Percentiles rank a stretch among this genome's conserved stretches.
Conservation (phyloP, 2,329 filamentous ascomycete species). For the Colletotrichum gigasporum region DNA sequence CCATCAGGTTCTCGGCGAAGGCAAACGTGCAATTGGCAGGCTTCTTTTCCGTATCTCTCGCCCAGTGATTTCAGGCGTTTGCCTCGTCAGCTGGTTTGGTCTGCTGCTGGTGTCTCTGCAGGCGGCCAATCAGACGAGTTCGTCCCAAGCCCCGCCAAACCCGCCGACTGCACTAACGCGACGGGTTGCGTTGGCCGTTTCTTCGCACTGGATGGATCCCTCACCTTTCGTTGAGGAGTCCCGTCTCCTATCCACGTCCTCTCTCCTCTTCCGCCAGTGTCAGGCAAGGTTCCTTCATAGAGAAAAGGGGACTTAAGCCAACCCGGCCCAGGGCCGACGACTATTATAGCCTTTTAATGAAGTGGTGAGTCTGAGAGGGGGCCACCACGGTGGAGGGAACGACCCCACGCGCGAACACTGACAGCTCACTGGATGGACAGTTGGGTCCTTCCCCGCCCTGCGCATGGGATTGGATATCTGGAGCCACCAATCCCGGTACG, state of each 20-base stretch:
- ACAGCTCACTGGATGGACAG: conserved; percentile 9
- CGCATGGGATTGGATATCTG: conserved; percentile 7
- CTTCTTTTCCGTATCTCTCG: not conserved
- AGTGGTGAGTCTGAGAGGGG: not conserved
- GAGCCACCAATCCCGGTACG: not conserved
- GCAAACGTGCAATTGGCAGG: not conserved
- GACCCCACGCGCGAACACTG: conserved; percentile 11
- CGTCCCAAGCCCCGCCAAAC: not conserved
- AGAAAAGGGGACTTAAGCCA: not conserved
- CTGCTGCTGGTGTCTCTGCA: not conserved
- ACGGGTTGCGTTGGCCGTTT: not conserved
- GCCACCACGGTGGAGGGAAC: not conserved
- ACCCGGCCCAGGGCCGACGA: not conserved
- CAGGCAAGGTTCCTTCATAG: not conserved
- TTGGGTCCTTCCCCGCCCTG: conserved; percentile 2
- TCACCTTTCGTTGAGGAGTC: no score
- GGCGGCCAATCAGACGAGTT: not conserved
- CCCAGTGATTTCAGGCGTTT: not conserved
- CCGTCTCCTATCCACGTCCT: no score
- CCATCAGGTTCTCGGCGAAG: not conserved
- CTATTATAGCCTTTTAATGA: not conserved
- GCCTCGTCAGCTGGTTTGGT: not conserved
- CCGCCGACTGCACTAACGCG: not conserved
- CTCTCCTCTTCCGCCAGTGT: no score
- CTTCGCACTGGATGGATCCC: no score